A percentile compares a stretch with the other conserved stretches of the same genome.
These are phyloP conservation scores for Balamuthia mandrillaris DNA, from an alignment of 208 protist species.

Conservation along the genomic window DNA sequence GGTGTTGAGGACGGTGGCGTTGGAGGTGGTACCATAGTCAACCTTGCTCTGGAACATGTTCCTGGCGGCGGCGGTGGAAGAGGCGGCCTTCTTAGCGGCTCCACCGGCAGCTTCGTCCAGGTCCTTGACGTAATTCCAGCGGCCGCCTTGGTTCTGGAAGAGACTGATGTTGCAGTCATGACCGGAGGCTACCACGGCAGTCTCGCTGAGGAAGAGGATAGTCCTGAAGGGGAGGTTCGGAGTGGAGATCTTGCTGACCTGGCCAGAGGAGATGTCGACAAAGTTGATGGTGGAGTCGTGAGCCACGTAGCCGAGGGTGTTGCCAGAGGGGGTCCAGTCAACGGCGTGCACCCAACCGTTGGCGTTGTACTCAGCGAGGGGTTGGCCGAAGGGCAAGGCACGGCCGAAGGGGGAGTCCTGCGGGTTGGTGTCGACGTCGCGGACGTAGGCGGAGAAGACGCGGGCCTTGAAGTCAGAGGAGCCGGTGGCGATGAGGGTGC, in stretches of 20 bases:
- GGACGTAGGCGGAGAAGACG: conserved; percentile 75
- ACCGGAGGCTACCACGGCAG: conserved; percentile 63
- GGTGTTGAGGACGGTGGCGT: conserved; percentile 52
- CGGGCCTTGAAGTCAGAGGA: conserved; percentile 75
- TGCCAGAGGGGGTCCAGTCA: conserved; percentile 70
- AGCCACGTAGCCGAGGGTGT: conserved; percentile 64
- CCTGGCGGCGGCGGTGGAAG: conserved; percentile 40
- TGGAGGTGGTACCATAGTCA: conserved; percentile 42
- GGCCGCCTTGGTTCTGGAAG: conserved; percentile 23
- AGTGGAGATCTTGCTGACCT: conserved; percentile 39
- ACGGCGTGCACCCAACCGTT: conserved; percentile 77
- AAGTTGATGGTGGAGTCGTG: conserved; percentile 69
- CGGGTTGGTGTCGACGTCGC: conserved; percentile 66
- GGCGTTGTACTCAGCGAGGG: conserved; percentile 50
- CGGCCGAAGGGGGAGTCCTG: conserved; percentile 48
- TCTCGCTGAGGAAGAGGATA: conserved; percentile 58
- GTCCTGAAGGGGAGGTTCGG: conserved; percentile 57
- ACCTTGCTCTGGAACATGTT: conserved; percentile 69
- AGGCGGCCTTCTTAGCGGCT: background rate
- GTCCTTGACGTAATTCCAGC: conserved; percentile 53
- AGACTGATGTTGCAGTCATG: conserved; percentile 64
- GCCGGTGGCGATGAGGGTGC: conserved; percentile 76
- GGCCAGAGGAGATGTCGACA: conserved; percentile 32
- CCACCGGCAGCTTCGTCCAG: conserved; percentile 10
- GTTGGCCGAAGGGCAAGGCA: conserved; percentile 65